Conservation (phyloP, 306 rosid genomes). For the Fagus crenata region DNA sequence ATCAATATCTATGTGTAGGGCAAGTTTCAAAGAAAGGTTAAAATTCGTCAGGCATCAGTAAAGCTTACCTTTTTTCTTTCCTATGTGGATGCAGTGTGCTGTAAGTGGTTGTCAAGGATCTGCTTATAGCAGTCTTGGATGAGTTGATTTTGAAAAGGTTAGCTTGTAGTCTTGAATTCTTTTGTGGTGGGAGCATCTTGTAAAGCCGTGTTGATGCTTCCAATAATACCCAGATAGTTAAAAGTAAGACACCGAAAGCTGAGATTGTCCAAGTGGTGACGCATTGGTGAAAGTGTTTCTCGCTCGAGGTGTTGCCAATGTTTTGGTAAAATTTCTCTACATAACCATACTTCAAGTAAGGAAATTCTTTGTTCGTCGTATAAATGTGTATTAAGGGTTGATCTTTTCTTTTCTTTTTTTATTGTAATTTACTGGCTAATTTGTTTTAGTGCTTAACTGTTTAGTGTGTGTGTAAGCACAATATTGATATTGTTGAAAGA, state of each 20-base stretch:
- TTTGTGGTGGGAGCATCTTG: slow-evolving; percentile 51
- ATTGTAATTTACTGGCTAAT: slow-evolving; percentile 13
- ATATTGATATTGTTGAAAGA: slow-evolving; percentile 13
- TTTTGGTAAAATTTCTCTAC: slow-evolving; percentile 20
- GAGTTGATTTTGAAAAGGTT: slow-evolving; percentile 34
- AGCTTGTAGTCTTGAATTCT: slow-evolving; percentile 37
- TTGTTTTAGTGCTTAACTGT: slow-evolving; percentile 21
- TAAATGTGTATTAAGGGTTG: slow-evolving; percentile 20
- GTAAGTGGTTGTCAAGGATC: slow-evolving; percentile 30
- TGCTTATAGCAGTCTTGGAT: slow-evolving; percentile 31
- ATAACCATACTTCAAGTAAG: slow-evolving; percentile 27
- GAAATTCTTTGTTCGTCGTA: slow-evolving; percentile 28
- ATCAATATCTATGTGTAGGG: background rate
- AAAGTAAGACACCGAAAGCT: slow-evolving; percentile 25
- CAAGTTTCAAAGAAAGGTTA: background rate
- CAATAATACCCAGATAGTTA: slow-evolving; percentile 28
- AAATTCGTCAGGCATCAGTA: background rate
- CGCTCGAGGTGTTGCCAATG: slow-evolving; percentile 20
- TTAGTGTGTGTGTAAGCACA: slow-evolving; percentile 32
- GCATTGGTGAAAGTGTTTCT: slow-evolving; percentile 27
- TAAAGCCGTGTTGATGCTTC: slow-evolving; percentile 50
- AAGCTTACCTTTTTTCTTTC: background rate
- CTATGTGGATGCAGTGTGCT: slow-evolving; percentile 34
- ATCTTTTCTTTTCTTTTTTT: background rate
- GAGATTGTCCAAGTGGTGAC: slow-evolving; percentile 27